Conservation (phyloP, 352 stramenopile genomes). For the Globisporangium yorkense region DNA sequence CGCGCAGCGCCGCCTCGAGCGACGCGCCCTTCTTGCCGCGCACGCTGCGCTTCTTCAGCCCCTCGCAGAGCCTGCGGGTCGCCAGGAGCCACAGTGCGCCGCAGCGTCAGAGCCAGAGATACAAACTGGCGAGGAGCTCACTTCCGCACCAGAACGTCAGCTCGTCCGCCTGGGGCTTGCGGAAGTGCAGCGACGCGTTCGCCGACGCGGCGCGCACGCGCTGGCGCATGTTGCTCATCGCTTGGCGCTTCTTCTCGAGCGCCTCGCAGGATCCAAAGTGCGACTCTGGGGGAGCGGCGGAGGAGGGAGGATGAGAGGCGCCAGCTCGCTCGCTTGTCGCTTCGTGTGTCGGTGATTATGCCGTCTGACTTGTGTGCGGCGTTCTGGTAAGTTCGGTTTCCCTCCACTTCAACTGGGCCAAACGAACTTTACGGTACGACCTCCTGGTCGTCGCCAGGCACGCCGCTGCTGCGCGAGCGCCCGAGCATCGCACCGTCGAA, state of each 20-base stretch:
- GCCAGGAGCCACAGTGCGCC: neutral
- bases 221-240: constrained; percentile 34
- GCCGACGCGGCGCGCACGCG: constrained; percentile 37
- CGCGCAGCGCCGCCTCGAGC: constrained; percentile 28
- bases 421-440: too few relatives aligned
- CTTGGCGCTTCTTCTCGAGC: neutral
- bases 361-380: too few relatives aligned
- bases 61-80: constrained; percentile 54
- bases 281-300: too few relatives aligned
- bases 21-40: constrained; percentile 34
- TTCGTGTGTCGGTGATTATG: too few relatives aligned
- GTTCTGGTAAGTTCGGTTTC: too few relatives aligned
- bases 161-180: constrained; percentile 23
- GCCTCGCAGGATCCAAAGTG: neutral
- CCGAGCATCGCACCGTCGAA: too few relatives aligned
- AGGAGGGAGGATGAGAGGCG: too few relatives aligned
- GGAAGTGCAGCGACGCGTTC: constrained; percentile 46
- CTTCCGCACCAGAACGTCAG: constrained; percentile 55
- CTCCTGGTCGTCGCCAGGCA: too few relatives aligned
- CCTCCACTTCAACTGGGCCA: too few relatives aligned
- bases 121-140: neutral
- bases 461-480: too few relatives aligned
- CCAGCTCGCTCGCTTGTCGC: too few relatives aligned
- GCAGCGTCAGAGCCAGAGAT: neutral
- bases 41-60: constrained; percentile 62